Percentiles rank a stretch among this genome's conserved stretches.
These are phyloP conservation scores for Melanomma pulvis-pyrius DNA, from an alignment of 495 filamentous ascomycete species.

Conservation along the genomic window DNA sequence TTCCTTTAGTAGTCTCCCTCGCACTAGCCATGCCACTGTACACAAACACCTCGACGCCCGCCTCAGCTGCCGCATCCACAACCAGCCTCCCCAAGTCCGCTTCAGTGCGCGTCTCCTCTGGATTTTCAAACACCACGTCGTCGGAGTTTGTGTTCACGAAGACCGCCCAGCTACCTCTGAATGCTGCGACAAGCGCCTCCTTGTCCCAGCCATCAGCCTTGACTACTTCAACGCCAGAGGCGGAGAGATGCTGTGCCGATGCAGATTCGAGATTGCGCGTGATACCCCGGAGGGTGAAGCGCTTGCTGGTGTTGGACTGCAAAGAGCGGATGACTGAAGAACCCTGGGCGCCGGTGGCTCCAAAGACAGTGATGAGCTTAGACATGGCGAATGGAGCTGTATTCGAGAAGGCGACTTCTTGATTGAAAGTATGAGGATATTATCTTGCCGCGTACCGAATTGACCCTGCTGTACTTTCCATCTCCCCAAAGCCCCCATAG, in stretches of 20 bases:
- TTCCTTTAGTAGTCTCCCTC: slow-evolving; percentile 37
- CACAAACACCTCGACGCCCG: slow-evolving; percentile 41
- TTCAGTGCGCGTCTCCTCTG: slow-evolving; percentile 34
- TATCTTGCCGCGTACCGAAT: neutral
- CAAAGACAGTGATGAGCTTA: slow-evolving; percentile 28
- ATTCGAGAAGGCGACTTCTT: neutral
- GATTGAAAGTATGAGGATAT: neutral
- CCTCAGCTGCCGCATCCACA: slow-evolving; percentile 38
- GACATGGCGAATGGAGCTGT: neutral
- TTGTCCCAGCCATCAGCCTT: slow-evolving; percentile 34
- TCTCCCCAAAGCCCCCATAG: neutral
- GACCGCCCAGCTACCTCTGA: slow-evolving; percentile 39
- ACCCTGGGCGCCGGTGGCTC: slow-evolving; percentile 31
- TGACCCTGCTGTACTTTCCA: neutral
- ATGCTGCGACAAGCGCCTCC: slow-evolving; percentile 40
- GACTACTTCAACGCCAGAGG: slow-evolving; percentile 24
- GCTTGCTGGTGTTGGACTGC: slow-evolving; percentile 2
- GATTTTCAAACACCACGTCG: slow-evolving; percentile 37
- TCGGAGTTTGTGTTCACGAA: slow-evolving; percentile 48
- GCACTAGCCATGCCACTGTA: slow-evolving; percentile 28
- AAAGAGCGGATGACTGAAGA: slow-evolving; percentile 26
- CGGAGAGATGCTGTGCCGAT: slow-evolving; percentile 15
- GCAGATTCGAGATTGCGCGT: slow-evolving; percentile 27
- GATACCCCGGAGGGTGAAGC: slow-evolving; percentile 28
- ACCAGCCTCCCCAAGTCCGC: slow-evolving; percentile 42